Base-by-base conservation (phyloP, 257 asterid genomes). In the Jasminum sambac region DNA sequence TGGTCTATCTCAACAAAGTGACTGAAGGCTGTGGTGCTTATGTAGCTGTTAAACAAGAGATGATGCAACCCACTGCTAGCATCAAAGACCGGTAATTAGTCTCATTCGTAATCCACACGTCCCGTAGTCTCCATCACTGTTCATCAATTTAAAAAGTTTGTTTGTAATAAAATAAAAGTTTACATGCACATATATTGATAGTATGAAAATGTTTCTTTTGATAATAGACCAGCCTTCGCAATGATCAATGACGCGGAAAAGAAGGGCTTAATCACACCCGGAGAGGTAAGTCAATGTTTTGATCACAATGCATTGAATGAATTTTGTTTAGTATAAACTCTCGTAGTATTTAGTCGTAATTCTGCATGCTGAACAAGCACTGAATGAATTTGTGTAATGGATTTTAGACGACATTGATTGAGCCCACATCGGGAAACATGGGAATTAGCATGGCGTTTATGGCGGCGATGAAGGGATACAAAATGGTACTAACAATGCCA, bases 61-160 rank as follows among this genome's bases (percentile, higher is more conserved):
- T 95, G 98, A 83, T 91, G 86, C 99, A 95, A 81, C 99, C 99
- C 40, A 95, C 99, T 61, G 71, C 99, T 25, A 95, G 99, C 91
- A 88, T 95, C 85, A 95, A 95, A 82, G 99, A 95, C 84, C 86
- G 99, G 99, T 90, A 64, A 21, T 11, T 90, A 64, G 8, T 11
- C 37, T 57, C 50, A n/a, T 39, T 48, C 24, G 36, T 30, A n/a
- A n/a, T 4, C 36, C 1, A 30, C 36, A 30, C 36, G 4, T 30
- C 36, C 4, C 4, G 36, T 30, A 30, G 36, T 30, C 4, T 30
- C 4, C 36, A 30, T 30, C 36, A 30, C 36, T 30, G 36, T 30
- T 30, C 36, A 1, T 30, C 36, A 1, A 30, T 4, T 4, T 30
- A 30, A 30, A 30, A 30, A 30, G 36, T 30, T 30, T 1, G 36